Percentiles rank a stretch among this genome's conserved stretches.
Conservation (phyloP, 1,284 basidiomycete species). For the Grifola frondosa region DNA sequence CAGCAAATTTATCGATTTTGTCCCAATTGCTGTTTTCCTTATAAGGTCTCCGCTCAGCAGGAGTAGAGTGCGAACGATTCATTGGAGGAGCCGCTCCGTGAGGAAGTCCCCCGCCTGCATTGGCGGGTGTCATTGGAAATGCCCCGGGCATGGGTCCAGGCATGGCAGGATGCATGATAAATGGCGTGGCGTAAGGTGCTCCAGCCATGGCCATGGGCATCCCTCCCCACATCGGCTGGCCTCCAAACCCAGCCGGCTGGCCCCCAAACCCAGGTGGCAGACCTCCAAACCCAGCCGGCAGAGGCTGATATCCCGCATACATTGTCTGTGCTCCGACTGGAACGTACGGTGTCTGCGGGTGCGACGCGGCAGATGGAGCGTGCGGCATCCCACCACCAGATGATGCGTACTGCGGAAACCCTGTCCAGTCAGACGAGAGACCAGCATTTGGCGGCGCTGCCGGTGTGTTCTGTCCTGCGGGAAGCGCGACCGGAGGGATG, state of each 20-base stretch:
- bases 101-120: conserved; percentile 7
- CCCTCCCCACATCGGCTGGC: conserved; percentile 3
- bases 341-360: conserved; percentile 18
- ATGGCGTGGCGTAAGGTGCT: not conserved
- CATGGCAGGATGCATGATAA: conserved; percentile 1
- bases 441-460: conserved; percentile 22
- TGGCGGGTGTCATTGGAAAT: conserved; percentile 13
- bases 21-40: conserved; percentile 18
- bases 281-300: conserved; percentile 14
- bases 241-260: conserved; percentile 8
- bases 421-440: conserved; percentile 28
- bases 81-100: conserved; percentile 13
- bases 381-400: conserved; percentile 15
- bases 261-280: conserved; percentile 6
- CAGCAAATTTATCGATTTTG: conserved; percentile 28
- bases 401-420: conserved; percentile 21
- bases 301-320: conserved; percentile 23
- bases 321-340: conserved; percentile 16
- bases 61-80: conserved; percentile 9
- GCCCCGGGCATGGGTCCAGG: conserved; percentile 9
- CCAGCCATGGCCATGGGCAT: conserved; percentile 10
- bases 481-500: conserved; percentile 29
- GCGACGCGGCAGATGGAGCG: conserved; percentile 12
- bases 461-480: conserved; percentile 18
- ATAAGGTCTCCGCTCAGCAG: conserved; percentile 16